Evolutionary conservation across 1,284 basidiomycete genomes (phyloP).

Genomic region (Apiotrichum domesticum): DNA sequence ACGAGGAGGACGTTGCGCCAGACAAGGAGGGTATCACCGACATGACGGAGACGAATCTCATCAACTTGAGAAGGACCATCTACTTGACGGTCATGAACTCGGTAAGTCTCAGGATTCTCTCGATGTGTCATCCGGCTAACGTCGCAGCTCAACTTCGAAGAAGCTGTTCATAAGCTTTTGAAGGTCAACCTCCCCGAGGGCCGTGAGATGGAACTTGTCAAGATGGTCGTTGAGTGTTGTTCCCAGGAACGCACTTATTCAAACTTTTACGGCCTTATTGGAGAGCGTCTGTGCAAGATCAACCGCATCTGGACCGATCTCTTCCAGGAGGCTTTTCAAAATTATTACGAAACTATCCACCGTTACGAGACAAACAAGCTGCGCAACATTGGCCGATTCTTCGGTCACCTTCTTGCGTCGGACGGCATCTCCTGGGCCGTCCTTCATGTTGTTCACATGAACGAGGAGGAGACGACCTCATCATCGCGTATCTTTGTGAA

Average conservation of each 20-base stretch:
- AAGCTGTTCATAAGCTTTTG: constrained; percentile 95
- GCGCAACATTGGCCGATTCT: constrained; percentile 94
- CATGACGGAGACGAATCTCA: constrained; percentile 87
- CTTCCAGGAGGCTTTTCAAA: constrained; percentile 80
- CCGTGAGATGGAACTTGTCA: constrained; percentile 92
- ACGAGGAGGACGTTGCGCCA: constrained; percentile 56
- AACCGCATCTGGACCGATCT: constrained; percentile 88
- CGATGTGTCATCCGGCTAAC: constrained; percentile 10
- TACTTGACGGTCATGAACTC: constrained; percentile 99
- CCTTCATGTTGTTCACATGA: constrained; percentile 81
- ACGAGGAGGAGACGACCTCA: constrained; percentile 95
- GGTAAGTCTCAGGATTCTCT: constrained; percentile 17
- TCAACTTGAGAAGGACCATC: constrained; percentile 88
- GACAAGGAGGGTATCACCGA: constrained; percentile 89
- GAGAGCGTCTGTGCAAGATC: constrained; percentile 93
- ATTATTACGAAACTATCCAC: constrained; percentile 94
- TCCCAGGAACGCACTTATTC: constrained; percentile 97
- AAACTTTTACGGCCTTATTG: constrained; percentile 90
- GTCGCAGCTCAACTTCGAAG: constrained; percentile 77
- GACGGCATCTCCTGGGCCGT: constrained; percentile 88
- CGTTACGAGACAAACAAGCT: constrained; percentile 97
- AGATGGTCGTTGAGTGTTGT: constrained; percentile 99
- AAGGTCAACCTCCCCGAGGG: constrained; percentile 89
- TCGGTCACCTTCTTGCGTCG: constrained; percentile 78
- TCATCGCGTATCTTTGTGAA: constrained; percentile 96